Evolutionary conservation across 2,329 filamentous ascomycete genomes (phyloP), one percentile per base, ranked within the genome.

Genomic region (Monascus ruber): DNA sequence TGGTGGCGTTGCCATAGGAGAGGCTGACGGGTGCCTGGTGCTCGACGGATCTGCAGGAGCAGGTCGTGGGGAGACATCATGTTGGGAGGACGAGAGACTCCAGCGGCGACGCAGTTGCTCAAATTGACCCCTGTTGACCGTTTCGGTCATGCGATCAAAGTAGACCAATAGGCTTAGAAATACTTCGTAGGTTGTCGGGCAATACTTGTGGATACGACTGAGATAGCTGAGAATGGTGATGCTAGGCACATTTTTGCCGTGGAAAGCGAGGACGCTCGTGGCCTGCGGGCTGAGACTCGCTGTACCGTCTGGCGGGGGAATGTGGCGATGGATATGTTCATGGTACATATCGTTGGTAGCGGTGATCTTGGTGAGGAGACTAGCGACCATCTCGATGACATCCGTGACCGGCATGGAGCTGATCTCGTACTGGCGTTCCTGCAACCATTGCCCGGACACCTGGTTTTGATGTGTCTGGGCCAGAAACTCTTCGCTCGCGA

Each of bases 301-400:
- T 6, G 75, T 67, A 34, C 71, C 72, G 47, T 77, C 77, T 4
- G 76, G 67, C 6, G 76, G 70, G 4, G 78, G 74, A 43, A 83
- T 76, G 43, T 79, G 74, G 40, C 86, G 78, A 63, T 95, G 86
- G 48, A 94, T 65, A 47, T 88, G 84, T 58, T 95, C 86, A 62
- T 96, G 89, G 59, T 96, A 88, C 37, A 82, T 70, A 59, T 98
- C 91, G 58, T 98, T 98, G 41, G 89, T 95, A 3, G 85, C 86
- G 5, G 91, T 96, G 52, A 98, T 98, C 63, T 96, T 96, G 41
- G 89, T 94, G 45, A 98, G 71, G 24, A 98, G 74, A 5, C 88
- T 91, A 4, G 91, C 91, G 4, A 98, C 91, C 91, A 98, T 96
- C 63, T 96, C 89, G 58, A 98, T 98, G 50, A 98, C 85, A 57